These are phyloP conservation scores for Apiospora sp. DNA, from an alignment of 2,329 filamentous ascomycete genomes.

Conservation along the genomic window DNA sequence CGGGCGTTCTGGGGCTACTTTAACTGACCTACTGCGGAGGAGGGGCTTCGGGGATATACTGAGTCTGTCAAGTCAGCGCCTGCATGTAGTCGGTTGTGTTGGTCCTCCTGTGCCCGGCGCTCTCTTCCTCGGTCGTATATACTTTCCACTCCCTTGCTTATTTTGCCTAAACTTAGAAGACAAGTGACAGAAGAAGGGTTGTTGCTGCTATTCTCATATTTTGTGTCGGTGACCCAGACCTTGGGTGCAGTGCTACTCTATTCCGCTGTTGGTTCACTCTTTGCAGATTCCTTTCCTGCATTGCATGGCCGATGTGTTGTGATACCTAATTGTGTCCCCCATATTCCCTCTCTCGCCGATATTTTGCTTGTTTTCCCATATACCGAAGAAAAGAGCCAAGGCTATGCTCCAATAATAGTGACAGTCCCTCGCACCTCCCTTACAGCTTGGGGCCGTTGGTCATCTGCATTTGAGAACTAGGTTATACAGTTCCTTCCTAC, in stretches of 20 bases:
- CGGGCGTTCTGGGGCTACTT: not conserved
- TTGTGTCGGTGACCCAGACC: not conserved
- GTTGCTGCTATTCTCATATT: conserved; percentile 11
- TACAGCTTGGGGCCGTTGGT: not conserved
- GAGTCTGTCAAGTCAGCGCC: conserved; percentile 10
- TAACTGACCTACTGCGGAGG: conserved; percentile 10
- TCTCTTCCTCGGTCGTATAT: conserved; percentile 5
- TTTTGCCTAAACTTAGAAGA: not conserved
- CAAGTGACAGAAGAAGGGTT: not conserved
- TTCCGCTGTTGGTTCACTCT: conserved; percentile 1
- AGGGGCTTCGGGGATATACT: conserved; percentile 6
- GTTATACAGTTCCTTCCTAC: not conserved
- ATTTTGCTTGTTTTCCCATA: not conserved
- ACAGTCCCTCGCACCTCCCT: not conserved
- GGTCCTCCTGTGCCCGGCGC: conserved; percentile 5
- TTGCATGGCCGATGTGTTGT: conserved; percentile 10
- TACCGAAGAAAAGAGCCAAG: not conserved
- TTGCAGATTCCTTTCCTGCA: conserved; percentile 19
- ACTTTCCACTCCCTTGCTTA: conserved; percentile 17
- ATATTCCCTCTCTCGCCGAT: not conserved
- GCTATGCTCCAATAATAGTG: conserved; percentile 15
- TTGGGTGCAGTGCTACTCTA: not conserved
- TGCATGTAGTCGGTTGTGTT: not conserved
- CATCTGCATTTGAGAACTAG: not conserved
- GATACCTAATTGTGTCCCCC: not conserved